Percentiles rank a stretch among this genome's conserved stretches.
These are phyloP conservation scores for Toxicodendron radicans DNA, from an alignment of 345 rosid species.

Conservation along the genomic window DNA sequence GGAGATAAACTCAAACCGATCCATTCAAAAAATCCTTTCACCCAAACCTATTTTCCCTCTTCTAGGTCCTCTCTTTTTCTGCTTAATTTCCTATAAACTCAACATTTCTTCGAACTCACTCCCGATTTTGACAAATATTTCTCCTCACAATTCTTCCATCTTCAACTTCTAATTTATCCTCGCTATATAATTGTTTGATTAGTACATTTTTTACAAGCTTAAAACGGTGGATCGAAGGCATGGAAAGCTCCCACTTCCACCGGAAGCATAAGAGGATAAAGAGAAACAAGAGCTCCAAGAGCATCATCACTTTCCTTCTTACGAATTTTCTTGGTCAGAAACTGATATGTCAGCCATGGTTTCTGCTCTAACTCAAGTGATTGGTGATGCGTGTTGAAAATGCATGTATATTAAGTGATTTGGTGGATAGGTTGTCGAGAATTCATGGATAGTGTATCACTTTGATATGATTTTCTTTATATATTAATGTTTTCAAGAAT, in stretches of 20 bases:
- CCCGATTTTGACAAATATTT: not conserved
- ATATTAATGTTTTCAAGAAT: too few relatives aligned
- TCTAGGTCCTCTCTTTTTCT: not conserved
- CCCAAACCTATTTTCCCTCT: not conserved
- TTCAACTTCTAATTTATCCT: not conserved
- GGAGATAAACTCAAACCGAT: not conserved
- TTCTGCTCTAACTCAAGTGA: slow-evolving; percentile 65
- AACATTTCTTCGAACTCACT: not conserved
- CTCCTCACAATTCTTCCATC: not conserved
- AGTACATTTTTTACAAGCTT: not conserved
- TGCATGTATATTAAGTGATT: too few relatives aligned
- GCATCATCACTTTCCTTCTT: slow-evolving; percentile 19
- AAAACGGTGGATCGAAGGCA: slow-evolving; percentile 74
- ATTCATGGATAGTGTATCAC: too few relatives aligned
- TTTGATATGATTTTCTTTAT: too few relatives aligned
- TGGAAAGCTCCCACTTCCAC: slow-evolving; percentile 77
- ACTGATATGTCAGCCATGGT: slow-evolving; percentile 84
- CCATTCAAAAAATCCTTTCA: not conserved
- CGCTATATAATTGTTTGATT: not conserved
- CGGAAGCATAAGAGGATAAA: slow-evolving; percentile 59
- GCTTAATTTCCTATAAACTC: not conserved
- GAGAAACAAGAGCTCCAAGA: slow-evolving; percentile 17
- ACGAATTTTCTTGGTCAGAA: slow-evolving; percentile 54
- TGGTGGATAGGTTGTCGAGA: too few relatives aligned
- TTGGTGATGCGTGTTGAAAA: too few relatives aligned